Conservation (phyloP, 192 early-diverging fungal species). For the Allomyces macrogynus region DNA sequence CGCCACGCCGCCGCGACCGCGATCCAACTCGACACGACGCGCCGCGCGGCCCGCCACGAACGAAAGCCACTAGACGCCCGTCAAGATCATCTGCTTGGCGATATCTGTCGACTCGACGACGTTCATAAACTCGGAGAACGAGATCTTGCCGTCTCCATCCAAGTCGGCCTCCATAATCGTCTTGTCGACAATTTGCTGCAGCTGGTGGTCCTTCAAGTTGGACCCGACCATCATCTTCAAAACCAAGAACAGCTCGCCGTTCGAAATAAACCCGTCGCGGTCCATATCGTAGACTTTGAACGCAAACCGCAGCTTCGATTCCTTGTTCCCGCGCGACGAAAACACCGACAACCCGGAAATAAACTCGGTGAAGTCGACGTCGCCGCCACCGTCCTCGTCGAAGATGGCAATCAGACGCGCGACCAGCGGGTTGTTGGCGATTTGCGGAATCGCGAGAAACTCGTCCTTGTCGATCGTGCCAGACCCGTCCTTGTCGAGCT, state of each 20-base stretch:
- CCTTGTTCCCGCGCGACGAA: slow-evolving; percentile 78
- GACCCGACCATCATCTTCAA: slow-evolving; percentile 99
- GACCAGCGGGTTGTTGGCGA: slow-evolving; percentile 92
- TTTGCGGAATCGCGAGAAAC: slow-evolving; percentile 88
- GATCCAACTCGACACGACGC: too few species aligned
- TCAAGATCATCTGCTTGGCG: slow-evolving; percentile 81
- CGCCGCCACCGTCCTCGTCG: slow-evolving; percentile 92
- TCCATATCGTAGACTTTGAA: slow-evolving; percentile 99
- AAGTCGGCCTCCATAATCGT: slow-evolving; percentile 96
- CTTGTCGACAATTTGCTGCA: slow-evolving; percentile 99
- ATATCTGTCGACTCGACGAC: slow-evolving; percentile 94
- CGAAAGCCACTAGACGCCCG: not conserved
- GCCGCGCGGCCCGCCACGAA: too few species aligned
- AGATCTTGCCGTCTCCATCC: slow-evolving; percentile 85
- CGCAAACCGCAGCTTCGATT: slow-evolving; percentile 84
- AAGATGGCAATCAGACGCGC: slow-evolving; percentile 90
- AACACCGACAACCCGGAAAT: slow-evolving; percentile 86
- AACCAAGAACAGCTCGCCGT: slow-evolving; percentile 94
- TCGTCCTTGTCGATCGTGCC: slow-evolving; percentile 95
- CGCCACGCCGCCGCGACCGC: too few species aligned
- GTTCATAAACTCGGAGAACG: slow-evolving; percentile 85
- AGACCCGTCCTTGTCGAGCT: slow-evolving; percentile 88
- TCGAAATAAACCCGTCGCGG: slow-evolving; percentile 93
- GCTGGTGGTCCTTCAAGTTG: slow-evolving; percentile 84
- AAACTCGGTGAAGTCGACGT: slow-evolving; percentile 98